phyloP scores from a whole-genome alignment of 306 rosid genomes.

The Casuarina equisetifolia region DNA sequence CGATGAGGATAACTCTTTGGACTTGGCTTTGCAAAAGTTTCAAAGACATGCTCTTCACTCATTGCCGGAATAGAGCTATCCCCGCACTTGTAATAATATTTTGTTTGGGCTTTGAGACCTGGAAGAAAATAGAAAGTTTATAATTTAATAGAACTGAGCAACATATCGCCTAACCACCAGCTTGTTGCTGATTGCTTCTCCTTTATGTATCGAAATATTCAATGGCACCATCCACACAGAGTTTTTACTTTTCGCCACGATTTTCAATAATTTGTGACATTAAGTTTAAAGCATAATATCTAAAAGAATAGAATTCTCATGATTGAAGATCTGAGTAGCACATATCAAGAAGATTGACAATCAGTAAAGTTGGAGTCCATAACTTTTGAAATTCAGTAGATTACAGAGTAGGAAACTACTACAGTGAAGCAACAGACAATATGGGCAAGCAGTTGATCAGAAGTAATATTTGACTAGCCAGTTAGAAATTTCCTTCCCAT shows the following conservation, averaged over 20 bases:
- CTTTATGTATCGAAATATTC: not conserved
- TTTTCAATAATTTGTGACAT: not conserved
- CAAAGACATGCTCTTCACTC: slow-evolving; percentile 72
- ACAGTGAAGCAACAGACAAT: not conserved
- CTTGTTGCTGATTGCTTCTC: not conserved
- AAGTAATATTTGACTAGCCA: not conserved
- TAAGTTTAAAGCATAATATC: not conserved
- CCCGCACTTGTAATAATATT: slow-evolving; percentile 82
- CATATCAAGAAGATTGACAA: slow-evolving; percentile 9
- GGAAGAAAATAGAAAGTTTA: slow-evolving; percentile 34
- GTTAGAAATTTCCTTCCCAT: not conserved
- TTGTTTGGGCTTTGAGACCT: slow-evolving; percentile 77
- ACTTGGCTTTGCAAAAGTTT: slow-evolving; percentile 55
- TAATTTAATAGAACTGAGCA: not conserved
- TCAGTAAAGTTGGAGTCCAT: not conserved
- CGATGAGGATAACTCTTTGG: slow-evolving; percentile 55
- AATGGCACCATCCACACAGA: not conserved
- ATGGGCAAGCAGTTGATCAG: not conserved
- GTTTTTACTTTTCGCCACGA: not conserved
- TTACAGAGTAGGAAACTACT: not conserved
- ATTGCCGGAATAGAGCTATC: slow-evolving; percentile 70
- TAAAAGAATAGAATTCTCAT: not conserved
- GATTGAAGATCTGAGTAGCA: slow-evolving; percentile 10
- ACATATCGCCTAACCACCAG: not conserved
- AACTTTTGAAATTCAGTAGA: not conserved